Evolutionary conservation across 208 protist genomes (phyloP).

Genomic region (Jaenimonas drosophilae): DNA sequence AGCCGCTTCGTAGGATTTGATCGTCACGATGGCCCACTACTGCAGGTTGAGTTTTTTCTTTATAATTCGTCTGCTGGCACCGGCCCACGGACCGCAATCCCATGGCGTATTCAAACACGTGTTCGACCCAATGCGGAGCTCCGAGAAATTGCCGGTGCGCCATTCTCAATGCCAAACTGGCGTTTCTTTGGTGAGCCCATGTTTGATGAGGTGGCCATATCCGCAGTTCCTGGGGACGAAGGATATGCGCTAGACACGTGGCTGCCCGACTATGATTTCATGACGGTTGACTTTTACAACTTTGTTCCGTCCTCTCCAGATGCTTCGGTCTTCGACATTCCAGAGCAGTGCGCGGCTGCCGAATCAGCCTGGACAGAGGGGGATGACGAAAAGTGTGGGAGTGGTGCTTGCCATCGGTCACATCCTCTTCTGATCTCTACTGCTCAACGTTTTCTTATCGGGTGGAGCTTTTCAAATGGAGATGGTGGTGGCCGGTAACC

Average conservation of each 20-base stretch:
- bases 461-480: no score
- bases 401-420: background rate
- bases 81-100: constrained; percentile 1
- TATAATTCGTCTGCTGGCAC: constrained; percentile 1
- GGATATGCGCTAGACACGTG: constrained; percentile 10
- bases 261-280: constrained; percentile 13
- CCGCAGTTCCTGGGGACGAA: background rate
- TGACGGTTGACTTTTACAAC: constrained; percentile 72
- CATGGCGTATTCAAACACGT: constrained; percentile 48
- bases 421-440: no score
- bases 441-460: no score
- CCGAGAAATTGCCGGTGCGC: constrained; percentile 20
- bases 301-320: constrained; percentile 33
- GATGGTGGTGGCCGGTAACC: no score
- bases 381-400: background rate
- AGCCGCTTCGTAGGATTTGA: constrained; percentile 27
- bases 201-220: constrained; percentile 47
- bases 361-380: constrained; percentile 2
- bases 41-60: constrained; percentile 34
- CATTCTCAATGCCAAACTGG: constrained; percentile 42
- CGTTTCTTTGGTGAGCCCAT: constrained; percentile 58
- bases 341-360: constrained; percentile 22
- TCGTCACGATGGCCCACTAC: constrained; percentile 18
- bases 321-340: constrained; percentile 30
- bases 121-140: constrained; percentile 15